Base-by-base conservation (phyloP, 2,329 filamentous ascomycete species). In the Fusarium keratoplasticum region DNA sequence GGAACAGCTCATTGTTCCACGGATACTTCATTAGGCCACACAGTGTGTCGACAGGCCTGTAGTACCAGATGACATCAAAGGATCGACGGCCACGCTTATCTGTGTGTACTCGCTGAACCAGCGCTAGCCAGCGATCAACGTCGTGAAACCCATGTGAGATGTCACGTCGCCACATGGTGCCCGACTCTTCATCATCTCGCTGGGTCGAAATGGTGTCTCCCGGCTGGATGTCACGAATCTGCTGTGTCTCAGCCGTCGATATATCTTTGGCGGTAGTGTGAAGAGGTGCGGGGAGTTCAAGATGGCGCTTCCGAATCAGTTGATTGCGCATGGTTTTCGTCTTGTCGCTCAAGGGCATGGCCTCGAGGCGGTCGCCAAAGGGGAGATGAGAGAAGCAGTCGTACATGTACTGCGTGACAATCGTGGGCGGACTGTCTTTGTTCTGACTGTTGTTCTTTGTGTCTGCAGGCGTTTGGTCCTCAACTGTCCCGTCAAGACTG, bases 41-140 rank as follows among this genome's bases (percentile, higher is more conserved):
- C 0, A 92, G 88, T 0, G 94, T 96, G 63, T 96, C 92, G 0
- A 86, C 84, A 0, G 94, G 89, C 3, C 89, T 86, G 74, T 95
- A 96, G 0, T 96, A 84, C 94, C 94, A 96, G 1, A 93, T 86
- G 0, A 95, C 88, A 64, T 92, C 87, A 13, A 95, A 89, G 2
- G 83, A 83, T 0, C 80, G 81, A 18, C 70, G 72, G 0, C 86
- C 84, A 13, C 79, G 74, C 5, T 79, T 73, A 3, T 78, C 77
- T 1, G 80, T 61, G 10, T 87, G 83, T 0, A 92, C 82, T 2
- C 81, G 82, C 66, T 94, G 92, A 0, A 96, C 91, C 31, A 93
- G 90, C 0, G 90, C 92, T 77, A 93, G 92, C 92, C 93, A 95
- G 1, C 88, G 83, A n/a, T 87, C 81, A 20, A 87, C 83, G 13